Evolutionary conservation across 1,139 yeast genomes (phyloP).

Genomic region (Candida sp.): DNA sequence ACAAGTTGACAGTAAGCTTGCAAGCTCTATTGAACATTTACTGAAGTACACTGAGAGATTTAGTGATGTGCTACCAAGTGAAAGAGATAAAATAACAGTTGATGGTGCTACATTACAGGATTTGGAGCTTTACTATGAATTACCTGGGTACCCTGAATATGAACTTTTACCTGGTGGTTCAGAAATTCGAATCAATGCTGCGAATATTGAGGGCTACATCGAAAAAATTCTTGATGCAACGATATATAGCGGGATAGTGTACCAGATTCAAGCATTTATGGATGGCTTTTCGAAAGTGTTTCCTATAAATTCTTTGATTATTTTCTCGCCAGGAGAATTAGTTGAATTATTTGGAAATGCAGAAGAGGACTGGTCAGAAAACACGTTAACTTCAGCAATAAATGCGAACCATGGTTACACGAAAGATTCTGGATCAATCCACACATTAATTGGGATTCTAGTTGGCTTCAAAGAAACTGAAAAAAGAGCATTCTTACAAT

Average conservation of each 20-base stretch:
- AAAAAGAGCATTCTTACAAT: conserved; percentile 75
- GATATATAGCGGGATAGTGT: conserved; percentile 58
- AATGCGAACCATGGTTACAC: conserved; percentile 92
- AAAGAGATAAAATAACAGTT: conserved; percentile 23
- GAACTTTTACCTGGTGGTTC: conserved; percentile 59
- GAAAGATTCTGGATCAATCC: conserved; percentile 64
- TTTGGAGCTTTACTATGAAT: conserved; percentile 49
- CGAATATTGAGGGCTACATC: conserved; percentile 60
- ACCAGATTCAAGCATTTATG: conserved; percentile 68
- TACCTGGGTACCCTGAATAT: conserved; percentile 74
- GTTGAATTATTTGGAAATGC: conserved; percentile 61
- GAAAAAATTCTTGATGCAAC: conserved; percentile 57
- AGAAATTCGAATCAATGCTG: conserved; percentile 42
- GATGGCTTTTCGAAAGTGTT: conserved; percentile 84
- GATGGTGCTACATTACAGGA: conserved; percentile 47
- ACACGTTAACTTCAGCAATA: conserved; percentile 56
- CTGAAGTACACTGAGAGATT: conserved; percentile 37
- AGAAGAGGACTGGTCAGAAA: conserved; percentile 84
- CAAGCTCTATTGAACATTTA: conserved; percentile 56
- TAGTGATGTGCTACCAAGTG: conserved; percentile 10
- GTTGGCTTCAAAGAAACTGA: conserved; percentile 48
- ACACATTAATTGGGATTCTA: conserved; percentile 58
- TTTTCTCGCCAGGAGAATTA: conserved; percentile 74
- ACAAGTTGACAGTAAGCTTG: conserved; percentile 59
- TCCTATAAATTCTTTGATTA: conserved; percentile 68